Conservation (phyloP, 2,329 filamentous ascomycete species). For the Cladosporium colombiae region DNA sequence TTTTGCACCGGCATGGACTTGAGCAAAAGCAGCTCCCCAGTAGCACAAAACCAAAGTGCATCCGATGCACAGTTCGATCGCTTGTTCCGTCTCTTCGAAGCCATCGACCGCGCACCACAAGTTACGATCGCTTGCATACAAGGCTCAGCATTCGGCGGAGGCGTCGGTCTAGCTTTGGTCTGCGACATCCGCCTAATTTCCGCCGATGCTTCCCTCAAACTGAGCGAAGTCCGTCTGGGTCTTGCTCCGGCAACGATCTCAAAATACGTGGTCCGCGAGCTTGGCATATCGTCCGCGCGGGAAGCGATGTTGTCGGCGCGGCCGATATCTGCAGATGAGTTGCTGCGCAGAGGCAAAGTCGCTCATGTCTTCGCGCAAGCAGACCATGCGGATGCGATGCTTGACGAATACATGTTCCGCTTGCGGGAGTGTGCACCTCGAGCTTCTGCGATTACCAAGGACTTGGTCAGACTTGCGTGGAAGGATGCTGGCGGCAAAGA, state of each 20-base stretch:
- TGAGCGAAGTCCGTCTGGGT: conserved; percentile 27
- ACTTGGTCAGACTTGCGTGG: conserved; percentile 25
- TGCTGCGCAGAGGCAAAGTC: not conserved
- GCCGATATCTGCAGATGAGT: not conserved
- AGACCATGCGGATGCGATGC: conserved; percentile 6
- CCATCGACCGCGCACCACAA: conserved; percentile 26
- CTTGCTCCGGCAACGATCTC: conserved; percentile 27
- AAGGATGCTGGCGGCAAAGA: conserved; percentile 23
- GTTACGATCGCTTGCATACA: conserved; percentile 25
- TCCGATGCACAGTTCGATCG: conserved; percentile 23
- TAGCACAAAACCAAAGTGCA: conserved; percentile 16
- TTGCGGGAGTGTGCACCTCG: conserved; percentile 23
- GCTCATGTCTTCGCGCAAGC: conserved; percentile 18
- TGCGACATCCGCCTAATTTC: conserved; percentile 26
- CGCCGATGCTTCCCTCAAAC: conserved; percentile 22
- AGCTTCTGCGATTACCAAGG: conserved; percentile 23
- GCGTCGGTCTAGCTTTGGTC: conserved; percentile 26
- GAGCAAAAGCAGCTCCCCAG: conserved; percentile 19
- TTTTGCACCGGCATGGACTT: conserved; percentile 31
- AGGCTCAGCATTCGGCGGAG: conserved; percentile 25
- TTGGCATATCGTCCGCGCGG: conserved; percentile 22
- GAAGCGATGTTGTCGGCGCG: conserved; percentile 2
- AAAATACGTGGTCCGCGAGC: conserved; percentile 7
- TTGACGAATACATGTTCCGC: conserved; percentile 20
- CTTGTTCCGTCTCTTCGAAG: conserved; percentile 23